Conservation (phyloP, 768 basidiomycete species). For the Megacollybia marginata region DNA sequence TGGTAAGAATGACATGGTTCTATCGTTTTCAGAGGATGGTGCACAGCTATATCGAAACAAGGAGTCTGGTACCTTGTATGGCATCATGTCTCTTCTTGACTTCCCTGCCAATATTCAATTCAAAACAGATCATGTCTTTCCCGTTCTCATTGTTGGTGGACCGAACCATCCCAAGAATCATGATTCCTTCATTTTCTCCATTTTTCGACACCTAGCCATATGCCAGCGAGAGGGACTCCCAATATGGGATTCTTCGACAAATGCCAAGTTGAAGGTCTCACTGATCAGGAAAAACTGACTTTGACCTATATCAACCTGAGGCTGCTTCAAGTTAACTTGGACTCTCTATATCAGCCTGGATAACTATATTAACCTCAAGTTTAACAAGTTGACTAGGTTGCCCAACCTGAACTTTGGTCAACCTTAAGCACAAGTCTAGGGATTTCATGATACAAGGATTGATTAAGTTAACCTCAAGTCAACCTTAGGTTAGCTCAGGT, state of each 20-base stretch:
- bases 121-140: conserved; percentile 23
- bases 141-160: conserved; percentile 21
- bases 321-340: too few species aligned
- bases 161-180: conserved; percentile 25
- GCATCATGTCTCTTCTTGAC: conserved; percentile 31
- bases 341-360: too few species aligned
- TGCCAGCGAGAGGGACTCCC: neutral
- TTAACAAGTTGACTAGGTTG: too few species aligned
- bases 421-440: too few species aligned
- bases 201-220: conserved; percentile 25
- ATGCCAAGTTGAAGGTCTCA: too few species aligned
- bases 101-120: conserved; percentile 20
- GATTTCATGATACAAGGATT: too few species aligned
- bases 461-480: too few species aligned
- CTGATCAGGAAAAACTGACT: too few species aligned
- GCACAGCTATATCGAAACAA: conserved; percentile 28
- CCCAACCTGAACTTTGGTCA: too few species aligned
- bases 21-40: conserved; percentile 33
- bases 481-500: too few species aligned
- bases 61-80: conserved; percentile 21
- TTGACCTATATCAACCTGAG: too few species aligned
- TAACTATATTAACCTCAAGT: too few species aligned
- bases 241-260: neutral
- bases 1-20: conserved; percentile 17
- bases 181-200: conserved; percentile 21